phyloP scores from a whole-genome alignment of 2,329 filamentous ascomycete genomes.

The Nigrospora osmanthi region DNA sequence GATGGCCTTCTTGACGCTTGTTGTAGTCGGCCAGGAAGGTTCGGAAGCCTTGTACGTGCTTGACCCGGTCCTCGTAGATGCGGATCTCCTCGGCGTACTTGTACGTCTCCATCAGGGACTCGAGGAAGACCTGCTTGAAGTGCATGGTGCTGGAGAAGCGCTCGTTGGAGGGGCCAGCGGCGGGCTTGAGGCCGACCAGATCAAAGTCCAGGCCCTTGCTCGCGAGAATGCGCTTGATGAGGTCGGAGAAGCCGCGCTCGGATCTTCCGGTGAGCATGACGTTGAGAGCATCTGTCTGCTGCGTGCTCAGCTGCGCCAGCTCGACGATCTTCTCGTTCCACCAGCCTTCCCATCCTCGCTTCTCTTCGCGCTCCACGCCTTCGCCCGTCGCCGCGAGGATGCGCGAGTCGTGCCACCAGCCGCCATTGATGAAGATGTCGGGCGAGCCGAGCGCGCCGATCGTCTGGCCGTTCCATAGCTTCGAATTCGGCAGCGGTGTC shows the following conservation, averaged over 20 bases:
- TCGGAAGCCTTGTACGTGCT: constrained; percentile 72
- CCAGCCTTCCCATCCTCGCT: constrained; percentile 80
- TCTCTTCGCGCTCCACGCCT: constrained; percentile 74
- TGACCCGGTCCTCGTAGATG: constrained; percentile 60
- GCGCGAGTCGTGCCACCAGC: constrained; percentile 93
- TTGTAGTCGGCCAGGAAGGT: constrained; percentile 80
- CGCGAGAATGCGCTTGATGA: constrained; percentile 73
- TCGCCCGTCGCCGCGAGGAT: constrained; percentile 83
- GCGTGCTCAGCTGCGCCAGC: constrained; percentile 71
- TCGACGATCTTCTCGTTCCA: constrained; percentile 91
- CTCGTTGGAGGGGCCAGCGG: constrained; percentile 71
- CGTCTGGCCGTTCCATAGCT: constrained; percentile 75
- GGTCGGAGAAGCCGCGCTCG: constrained; percentile 66
- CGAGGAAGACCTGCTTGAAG: constrained; percentile 85
- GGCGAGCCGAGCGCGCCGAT: constrained; percentile 70
- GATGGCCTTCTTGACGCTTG: constrained; percentile 36
- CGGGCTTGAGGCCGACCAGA: constrained; percentile 80
- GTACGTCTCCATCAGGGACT: constrained; percentile 80
- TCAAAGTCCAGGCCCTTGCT: constrained; percentile 81
- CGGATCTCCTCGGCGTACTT: constrained; percentile 73
- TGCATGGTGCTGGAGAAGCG: constrained; percentile 75
- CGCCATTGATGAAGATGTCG: constrained; percentile 72
- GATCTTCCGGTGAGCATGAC: constrained; percentile 83
- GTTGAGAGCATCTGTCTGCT: constrained; percentile 76
- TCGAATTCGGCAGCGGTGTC: constrained; percentile 80